Evolutionary conservation across 169 alveolate species (phyloP), one percentile per base, ranked within the genome.

Genomic region (Eimeria sp.): DNA sequence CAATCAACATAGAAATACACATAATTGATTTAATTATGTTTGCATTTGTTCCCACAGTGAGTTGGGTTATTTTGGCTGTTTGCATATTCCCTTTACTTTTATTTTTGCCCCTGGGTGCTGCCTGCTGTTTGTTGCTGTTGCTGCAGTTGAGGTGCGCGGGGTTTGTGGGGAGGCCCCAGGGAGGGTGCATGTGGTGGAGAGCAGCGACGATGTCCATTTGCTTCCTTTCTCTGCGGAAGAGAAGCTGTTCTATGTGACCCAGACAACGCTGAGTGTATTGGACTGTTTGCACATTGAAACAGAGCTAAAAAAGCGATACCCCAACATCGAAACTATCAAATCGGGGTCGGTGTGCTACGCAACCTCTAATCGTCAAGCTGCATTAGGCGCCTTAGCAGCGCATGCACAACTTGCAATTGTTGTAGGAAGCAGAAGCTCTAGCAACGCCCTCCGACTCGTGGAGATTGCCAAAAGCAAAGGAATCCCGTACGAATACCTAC

Each of bases 321-420:
- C 99, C 25, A 72, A 96, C 54, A 96, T 97, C 30, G 98, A 97
- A 95, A 97, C 98, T 5, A 98, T 98, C 43, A 98, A 98, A 30
- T 97, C 98, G 72, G 99, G 99, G 9, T 97, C 98, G 65, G 97
- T 98, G 76, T 98, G 99, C 88, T 98, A 97, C 93, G 99, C 99
- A 43, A 98, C 99, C 20, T 97, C 99, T 40, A 98, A 98, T 75
- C 95, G 99, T 40, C 99, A 98, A 87, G 84, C 73, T 11, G 98
- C 99, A 25, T 96, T 97, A n/a, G 97, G 89, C 45, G 95, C 96
- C 76, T 97, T 97, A 6, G 96, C 92, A 0, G 84, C 92, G 4
- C 95, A n/a, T 70, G 97, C 86, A 90, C 95, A 49, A 98, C 97
- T 95, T 65, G 97, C 34, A 95, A 97, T 11, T 40, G 97, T 97